Percentiles rank a stretch among this genome's conserved stretches.
Conservation (phyloP, 1,139 yeast species). For the Pichia norvegensis region DNA sequence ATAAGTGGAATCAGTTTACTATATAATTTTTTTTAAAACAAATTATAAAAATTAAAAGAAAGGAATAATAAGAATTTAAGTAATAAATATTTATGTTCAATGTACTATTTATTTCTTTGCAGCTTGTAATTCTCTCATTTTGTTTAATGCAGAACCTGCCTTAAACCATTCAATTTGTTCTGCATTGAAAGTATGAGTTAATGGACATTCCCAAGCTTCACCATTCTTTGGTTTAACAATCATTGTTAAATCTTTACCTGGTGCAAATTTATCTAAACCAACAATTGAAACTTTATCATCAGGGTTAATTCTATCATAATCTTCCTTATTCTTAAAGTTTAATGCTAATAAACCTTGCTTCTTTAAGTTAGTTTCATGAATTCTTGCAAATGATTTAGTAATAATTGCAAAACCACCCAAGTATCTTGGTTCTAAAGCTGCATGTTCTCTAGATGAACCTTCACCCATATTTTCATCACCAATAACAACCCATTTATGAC, state of each 20-base stretch:
- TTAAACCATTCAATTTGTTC: conserved; percentile 99
- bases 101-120: not conserved
- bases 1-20: not conserved
- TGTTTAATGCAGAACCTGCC: conserved; percentile 97
- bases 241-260: conserved; percentile 83
- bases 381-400: conserved; percentile 97
- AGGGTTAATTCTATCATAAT: conserved; percentile 90
- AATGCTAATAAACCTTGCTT: conserved; percentile 97
- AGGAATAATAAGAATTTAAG: not conserved
- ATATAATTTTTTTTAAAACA: not conserved
- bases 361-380: conserved; percentile 90
- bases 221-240: conserved; percentile 90
- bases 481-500: conserved; percentile 92
- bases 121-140: conserved; percentile 53
- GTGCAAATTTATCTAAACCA: conserved; percentile 81
- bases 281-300: conserved; percentile 83
- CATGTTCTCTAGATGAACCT: conserved; percentile 99
- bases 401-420: conserved; percentile 97
- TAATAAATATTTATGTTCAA: conserved; percentile 2
- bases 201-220: conserved; percentile 75
- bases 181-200: conserved; percentile 88
- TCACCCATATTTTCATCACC: conserved; percentile 99
- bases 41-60: not conserved
- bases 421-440: conserved; percentile 99
- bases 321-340: conserved; percentile 81